phyloP scores from a whole-genome alignment of 2,329 filamentous ascomycete species.

The Decorospora gaudefroyi region DNA sequence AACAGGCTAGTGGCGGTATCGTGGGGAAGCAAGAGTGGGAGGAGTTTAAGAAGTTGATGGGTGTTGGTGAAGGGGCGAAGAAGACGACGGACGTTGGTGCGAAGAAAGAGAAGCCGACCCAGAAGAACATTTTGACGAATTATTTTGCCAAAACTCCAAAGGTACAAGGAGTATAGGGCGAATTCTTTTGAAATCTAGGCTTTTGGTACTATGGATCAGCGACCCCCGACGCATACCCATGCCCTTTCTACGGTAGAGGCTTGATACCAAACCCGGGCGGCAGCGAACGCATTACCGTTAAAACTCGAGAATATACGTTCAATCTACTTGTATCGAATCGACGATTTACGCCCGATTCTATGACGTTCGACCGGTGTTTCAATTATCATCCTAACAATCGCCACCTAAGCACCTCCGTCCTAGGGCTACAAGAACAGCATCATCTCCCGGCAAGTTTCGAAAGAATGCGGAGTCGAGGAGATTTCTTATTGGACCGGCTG shows the following conservation, averaged over 20 bases:
- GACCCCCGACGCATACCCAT: no score
- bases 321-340: conserved; percentile 14
- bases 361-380: conserved; percentile 8
- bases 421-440: no score
- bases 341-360: neutral
- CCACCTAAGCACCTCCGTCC: no score
- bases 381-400: neutral
- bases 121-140: conserved; percentile 43
- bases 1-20: conserved; percentile 69
- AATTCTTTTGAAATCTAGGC: no score
- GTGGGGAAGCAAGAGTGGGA: conserved; percentile 66
- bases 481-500: no score
- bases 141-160: conserved; percentile 35
- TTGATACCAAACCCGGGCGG: conserved; percentile 6
- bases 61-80: conserved; percentile 60
- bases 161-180: conserved; percentile 1
- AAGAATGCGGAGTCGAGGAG: no score
- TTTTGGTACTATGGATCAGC: no score
- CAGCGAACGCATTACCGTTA: neutral
- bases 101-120: conserved; percentile 36
- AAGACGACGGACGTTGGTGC: conserved; percentile 45
- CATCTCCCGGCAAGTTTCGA: no score
- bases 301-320: neutral
- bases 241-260: conserved; percentile 17
- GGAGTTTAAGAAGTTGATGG: conserved; percentile 64